These are phyloP conservation scores for Zygosaccharomyces pseudobailii DNA, from an alignment of 1,139 yeast species.

Conservation along the genomic window DNA sequence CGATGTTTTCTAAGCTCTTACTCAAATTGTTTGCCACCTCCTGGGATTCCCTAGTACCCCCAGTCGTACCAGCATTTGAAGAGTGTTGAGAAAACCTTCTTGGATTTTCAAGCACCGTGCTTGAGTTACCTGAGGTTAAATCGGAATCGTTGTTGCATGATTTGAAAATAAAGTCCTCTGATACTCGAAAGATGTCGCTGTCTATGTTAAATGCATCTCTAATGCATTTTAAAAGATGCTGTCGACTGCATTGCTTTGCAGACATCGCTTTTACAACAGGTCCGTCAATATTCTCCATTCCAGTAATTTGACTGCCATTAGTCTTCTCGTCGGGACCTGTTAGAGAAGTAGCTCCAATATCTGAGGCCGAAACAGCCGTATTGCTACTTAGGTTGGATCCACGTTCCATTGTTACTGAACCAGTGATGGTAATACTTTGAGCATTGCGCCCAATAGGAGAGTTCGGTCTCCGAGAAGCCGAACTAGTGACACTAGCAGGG, in stretches of 20 bases:
- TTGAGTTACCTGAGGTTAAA: conserved; percentile 40
- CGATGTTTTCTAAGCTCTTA: conserved; percentile 34
- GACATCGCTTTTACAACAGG: conserved; percentile 30
- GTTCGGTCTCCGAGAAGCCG: conserved; percentile 14
- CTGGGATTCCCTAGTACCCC: conserved; percentile 21
- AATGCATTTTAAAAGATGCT: conserved; percentile 47
- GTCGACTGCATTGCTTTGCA: conserved; percentile 39
- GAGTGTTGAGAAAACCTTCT: conserved; percentile 35
- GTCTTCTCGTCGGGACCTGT: neutral
- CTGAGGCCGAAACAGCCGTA: neutral
- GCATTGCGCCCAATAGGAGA: conserved; percentile 23
- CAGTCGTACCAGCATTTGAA: conserved; percentile 4
- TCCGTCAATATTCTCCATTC: conserved; percentile 35
- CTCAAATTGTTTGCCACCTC: conserved; percentile 27
- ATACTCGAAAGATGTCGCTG: conserved; percentile 48
- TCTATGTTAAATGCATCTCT: conserved; percentile 59
- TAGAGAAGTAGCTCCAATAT: neutral
- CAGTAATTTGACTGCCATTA: conserved; percentile 35
- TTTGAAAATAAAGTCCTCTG: conserved; percentile 52
- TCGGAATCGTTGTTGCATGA: conserved; percentile 39
- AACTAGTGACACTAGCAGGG: conserved; percentile 6
- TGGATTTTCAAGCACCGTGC: conserved; percentile 45
- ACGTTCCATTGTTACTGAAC: conserved; percentile 8
- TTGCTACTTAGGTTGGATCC: neutral
- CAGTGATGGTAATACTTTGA: conserved; percentile 17